Base-by-base conservation (phyloP, 2,329 filamentous ascomycete genomes). In the Colletotrichum karsti region DNA sequence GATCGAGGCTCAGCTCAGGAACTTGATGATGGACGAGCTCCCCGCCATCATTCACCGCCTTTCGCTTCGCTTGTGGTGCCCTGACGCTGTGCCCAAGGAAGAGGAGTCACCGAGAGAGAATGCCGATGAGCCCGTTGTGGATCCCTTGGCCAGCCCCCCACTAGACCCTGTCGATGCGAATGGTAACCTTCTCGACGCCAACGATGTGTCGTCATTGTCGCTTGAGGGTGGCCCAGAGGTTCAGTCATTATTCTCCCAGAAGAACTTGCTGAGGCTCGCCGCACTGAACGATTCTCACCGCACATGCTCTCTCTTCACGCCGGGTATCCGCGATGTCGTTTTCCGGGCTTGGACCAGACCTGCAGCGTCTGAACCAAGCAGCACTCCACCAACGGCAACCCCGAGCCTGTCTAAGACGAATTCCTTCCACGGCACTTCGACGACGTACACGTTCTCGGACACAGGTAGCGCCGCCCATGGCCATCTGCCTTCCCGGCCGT, bases 21-120 rank as follows among this genome's bases (percentile, higher is more conserved):
- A 95, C 61, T 78, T 99, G 72, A 97, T 99, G 85, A 98, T 98
- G 94, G 95, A 99, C 71, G 96, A 99, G 78, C 82, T 99, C 24
- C 96, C 96, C 1, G 95, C 95, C 54, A 98, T 98, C 67, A 97
- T 99, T 69, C 96, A 99, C 80, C 90, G 94, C 57, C 83, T 99
- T 20, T 98, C 95, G 0, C 83, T 98, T 64, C 90, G 93, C 71
- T 81, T 98, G 55, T 97, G 94, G 91, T 96, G 94, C 60, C 93
- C 95, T 0, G 95, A 98, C 73, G 93, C 96, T 77, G 86, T 90
- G 56, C 87, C 89, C 22, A 88, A 89, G 55, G 91, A 93, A 72
- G 86, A 89, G 69, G 77, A 89, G 39, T 77, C 82, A 18, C 81
- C 85, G 20, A 84, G 82, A 63, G 85, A 85, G 65, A 80, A 83